phyloP scores from a whole-genome alignment of 192 early-diverging fungal genomes.

The Funneliformis geosporum region DNA sequence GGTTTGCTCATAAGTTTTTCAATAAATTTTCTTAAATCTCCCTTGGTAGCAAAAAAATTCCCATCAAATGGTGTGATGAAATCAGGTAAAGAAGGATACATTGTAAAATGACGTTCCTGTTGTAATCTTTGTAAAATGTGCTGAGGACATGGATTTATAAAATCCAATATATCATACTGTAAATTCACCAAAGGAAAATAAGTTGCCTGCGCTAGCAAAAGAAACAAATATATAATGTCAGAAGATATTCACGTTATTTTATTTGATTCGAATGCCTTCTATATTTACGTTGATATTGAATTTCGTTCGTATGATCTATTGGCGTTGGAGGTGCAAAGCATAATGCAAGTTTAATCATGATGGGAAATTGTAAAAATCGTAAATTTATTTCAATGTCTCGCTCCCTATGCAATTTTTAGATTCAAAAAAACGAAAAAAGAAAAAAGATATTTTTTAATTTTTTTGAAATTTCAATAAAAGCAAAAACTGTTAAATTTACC shows the following conservation, averaged over 20 bases:
- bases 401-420: conserved; percentile 12
- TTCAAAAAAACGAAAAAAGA: background rate
- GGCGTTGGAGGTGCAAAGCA: conserved; percentile 12
- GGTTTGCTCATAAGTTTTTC: background rate
- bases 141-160: conserved; percentile 28
- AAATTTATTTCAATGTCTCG: conserved; percentile 29
- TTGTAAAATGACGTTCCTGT: conserved; percentile 20
- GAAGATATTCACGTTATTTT: background rate
- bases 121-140: conserved; percentile 22
- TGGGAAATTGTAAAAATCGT: conserved; percentile 22
- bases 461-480: background rate
- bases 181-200: conserved; percentile 22
- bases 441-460: background rate
- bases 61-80: conserved; percentile 25
- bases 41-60: conserved; percentile 23
- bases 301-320: background rate
- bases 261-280: background rate
- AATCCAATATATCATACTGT: conserved; percentile 29
- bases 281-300: background rate
- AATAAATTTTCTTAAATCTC: conserved; percentile 4
- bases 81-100: background rate
- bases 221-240: background rate
- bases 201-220: background rate
- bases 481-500: background rate
- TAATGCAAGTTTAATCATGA: conserved; percentile 14